These are phyloP conservation scores for Plasmodium reichenowi DNA, from an alignment of 169 alveolate genomes.

Conservation along the genomic window DNA sequence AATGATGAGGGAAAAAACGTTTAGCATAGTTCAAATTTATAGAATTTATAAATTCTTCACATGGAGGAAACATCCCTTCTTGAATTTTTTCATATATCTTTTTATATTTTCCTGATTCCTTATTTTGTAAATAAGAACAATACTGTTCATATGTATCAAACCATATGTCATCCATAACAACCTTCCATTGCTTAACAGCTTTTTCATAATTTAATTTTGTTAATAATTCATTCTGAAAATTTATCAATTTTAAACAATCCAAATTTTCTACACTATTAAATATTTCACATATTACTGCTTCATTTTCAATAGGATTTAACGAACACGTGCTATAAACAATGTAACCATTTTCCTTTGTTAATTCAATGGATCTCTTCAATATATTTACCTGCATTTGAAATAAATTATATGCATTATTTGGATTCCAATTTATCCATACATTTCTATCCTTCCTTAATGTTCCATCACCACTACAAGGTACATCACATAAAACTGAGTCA, in stretches of 20 bases:
- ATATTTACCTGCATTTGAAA: constrained; percentile 93
- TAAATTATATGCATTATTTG: constrained; percentile 93
- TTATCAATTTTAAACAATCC: constrained; percentile 85
- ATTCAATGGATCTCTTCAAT: constrained; percentile 90
- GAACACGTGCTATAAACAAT: constrained; percentile 97
- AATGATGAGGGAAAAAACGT: constrained; percentile 95
- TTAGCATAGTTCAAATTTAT: constrained; percentile 84
- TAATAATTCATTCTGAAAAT: constrained; percentile 85
- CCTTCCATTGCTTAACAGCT: constrained; percentile 86
- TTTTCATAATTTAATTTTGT: constrained; percentile 80
- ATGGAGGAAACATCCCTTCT: constrained; percentile 80
- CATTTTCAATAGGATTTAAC: constrained; percentile 97
- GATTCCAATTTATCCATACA: constrained; percentile 95
- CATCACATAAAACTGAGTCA: constrained; percentile 95
- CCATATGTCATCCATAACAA: constrained; percentile 78
- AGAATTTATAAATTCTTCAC: constrained; percentile 68
- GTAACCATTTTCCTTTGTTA: constrained; percentile 81
- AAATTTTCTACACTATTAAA: constrained; percentile 86
- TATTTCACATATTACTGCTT: constrained; percentile 89
- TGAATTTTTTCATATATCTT: constrained; percentile 75
- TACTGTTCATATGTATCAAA: constrained; percentile 68
- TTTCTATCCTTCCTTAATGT: constrained; percentile 95
- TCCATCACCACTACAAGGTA: constrained; percentile 98
- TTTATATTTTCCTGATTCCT: constrained; percentile 24
- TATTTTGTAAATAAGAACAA: constrained; percentile 46